phyloP scores from a whole-genome alignment of 1,284 basidiomycete species.

The Ganoderma boninense region DNA sequence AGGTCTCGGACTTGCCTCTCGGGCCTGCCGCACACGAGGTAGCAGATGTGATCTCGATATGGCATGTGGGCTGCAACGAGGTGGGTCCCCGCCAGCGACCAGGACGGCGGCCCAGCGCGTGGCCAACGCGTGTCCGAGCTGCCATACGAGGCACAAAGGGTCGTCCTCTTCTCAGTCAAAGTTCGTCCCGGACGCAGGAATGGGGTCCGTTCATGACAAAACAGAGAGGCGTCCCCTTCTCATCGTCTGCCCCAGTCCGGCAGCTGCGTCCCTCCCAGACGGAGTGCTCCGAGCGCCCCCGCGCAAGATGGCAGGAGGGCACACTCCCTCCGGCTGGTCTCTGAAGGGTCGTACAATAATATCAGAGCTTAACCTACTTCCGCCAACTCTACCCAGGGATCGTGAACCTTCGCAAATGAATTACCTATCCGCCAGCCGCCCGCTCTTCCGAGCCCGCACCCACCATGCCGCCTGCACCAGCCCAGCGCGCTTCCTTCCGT shows the following conservation, averaged over 20 bases:
- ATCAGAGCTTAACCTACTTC: constrained; percentile 38
- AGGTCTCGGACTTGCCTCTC: constrained; percentile 37
- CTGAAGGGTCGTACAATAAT: constrained; percentile 37
- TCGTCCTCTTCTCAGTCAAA: constrained; percentile 39
- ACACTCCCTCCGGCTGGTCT: constrained; percentile 34
- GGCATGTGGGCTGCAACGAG: constrained; percentile 61
- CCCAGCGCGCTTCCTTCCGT: constrained; percentile 19
- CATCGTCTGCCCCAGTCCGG: constrained; percentile 34
- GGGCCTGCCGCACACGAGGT: constrained; percentile 48
- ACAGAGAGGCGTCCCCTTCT: constrained; percentile 30
- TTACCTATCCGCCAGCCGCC: constrained; percentile 13
- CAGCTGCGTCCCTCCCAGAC: constrained; percentile 38
- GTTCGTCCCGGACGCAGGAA: constrained; percentile 36
- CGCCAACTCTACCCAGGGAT: constrained; percentile 24
- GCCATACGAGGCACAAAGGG: constrained; percentile 64
- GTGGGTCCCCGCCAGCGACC: constrained; percentile 46
- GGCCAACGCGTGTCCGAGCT: constrained; percentile 66
- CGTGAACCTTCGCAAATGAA: constrained; percentile 37
- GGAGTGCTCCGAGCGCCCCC: constrained; percentile 32
- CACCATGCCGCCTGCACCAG: constrained; percentile 9
- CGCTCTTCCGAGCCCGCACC: constrained; percentile 2
- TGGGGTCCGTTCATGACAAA: constrained; percentile 42
- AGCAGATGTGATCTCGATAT: constrained; percentile 51
- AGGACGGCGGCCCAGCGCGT: constrained; percentile 62
- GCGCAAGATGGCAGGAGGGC: constrained; percentile 40